Evolutionary conservation across 352 stramenopile species (phyloP).

Genomic region (Lagenidium giganteum): DNA sequence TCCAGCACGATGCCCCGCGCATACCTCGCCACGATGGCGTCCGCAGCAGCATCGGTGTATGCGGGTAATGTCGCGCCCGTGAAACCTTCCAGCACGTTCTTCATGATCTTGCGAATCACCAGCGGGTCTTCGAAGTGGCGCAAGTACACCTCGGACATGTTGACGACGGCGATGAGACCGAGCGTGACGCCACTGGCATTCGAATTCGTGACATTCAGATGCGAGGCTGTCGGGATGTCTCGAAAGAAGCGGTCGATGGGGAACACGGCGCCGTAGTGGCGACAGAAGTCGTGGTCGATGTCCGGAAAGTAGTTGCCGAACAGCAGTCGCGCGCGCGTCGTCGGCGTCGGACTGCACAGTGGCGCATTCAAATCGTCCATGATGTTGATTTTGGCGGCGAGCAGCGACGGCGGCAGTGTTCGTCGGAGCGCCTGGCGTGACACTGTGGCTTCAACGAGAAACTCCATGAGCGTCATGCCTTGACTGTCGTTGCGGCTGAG

Average conservation of each 20-base stretch:
- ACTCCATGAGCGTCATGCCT: slow-evolving; percentile 18
- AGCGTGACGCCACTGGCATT: not conserved
- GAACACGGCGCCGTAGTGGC: slow-evolving; percentile 27
- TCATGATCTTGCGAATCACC: slow-evolving; percentile 33
- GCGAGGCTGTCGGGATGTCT: too few species aligned
- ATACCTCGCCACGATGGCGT: slow-evolving; percentile 22
- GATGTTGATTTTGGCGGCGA: slow-evolving; percentile 16
- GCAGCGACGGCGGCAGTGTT: slow-evolving; percentile 12
- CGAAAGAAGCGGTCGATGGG: slow-evolving; percentile 30
- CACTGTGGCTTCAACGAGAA: slow-evolving; percentile 29
- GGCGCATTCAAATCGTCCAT: slow-evolving; percentile 33
- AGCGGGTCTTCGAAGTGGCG: slow-evolving; percentile 25
- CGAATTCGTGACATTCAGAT: slow-evolving; percentile 2
- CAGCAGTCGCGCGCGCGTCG: slow-evolving; percentile 22
- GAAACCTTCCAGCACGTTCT: slow-evolving; percentile 29
- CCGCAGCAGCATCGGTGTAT: slow-evolving; percentile 20
- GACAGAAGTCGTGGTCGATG: slow-evolving; percentile 33
- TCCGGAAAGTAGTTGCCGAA: slow-evolving; percentile 35
- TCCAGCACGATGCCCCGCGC: slow-evolving; percentile 20
- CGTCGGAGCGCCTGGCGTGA: slow-evolving; percentile 19
- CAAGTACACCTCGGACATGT: slow-evolving; percentile 25
- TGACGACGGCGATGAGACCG: slow-evolving; percentile 6
- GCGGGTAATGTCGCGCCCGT: slow-evolving; percentile 9
- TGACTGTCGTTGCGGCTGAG: slow-evolving; percentile 10
- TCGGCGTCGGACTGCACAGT: slow-evolving; percentile 21